Base-by-base conservation (phyloP, 2,329 filamentous ascomycete species). In the Trichothecium sympodiale region DNA sequence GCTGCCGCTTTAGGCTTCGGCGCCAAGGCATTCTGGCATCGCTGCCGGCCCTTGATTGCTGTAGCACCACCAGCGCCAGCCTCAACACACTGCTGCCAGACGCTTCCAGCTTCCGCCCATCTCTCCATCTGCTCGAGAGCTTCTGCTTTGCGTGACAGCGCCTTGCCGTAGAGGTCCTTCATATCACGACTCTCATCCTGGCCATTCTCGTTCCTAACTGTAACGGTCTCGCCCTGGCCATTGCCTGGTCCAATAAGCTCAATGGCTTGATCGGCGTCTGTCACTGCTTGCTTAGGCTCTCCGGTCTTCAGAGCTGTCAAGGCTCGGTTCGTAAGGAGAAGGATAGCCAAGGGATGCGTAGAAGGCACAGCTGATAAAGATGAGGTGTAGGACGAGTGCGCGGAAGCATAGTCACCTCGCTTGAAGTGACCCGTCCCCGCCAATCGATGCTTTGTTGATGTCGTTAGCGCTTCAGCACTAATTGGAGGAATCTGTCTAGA, bases 41-140 rank as follows among this genome's bases (percentile, higher is more conserved):
- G 71, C 47, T 91, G 83, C 16, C 89, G 77, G 1, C 89, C 91
- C 46, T 88, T 81, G 29, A 86, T 81, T 35, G 86, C 87, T 8
- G 81, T 81, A 7, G 81, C 67, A 7, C 87, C 89, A n/a, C 91
- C 89, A 13, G 93, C 76, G 4, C 88, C 86, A 17, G 74, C 76
- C 57, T 93, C 83, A 2, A 96, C 83, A 25, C 85, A 88, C 37
- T 74, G 64, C 48, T 80, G 77, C 91, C 91, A 98, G 1, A 83
- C 77, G 2, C 67, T 62, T 0, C 77, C 78, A 2, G 91, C 91
- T 34, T 96, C 89, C 3, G 64, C 61, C 89, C 89, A 98, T 53
- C 82, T 85, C 61, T 98, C 91, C 68, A 98, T 81, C 52, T 94
- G 83, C 57, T 98, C 91, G 7, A 96, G 68, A 2, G 87, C 91